These are phyloP conservation scores for Thinopyrum elongatum DNA, from an alignment of 176 grass and related monocot species.

Conservation along the genomic window DNA sequence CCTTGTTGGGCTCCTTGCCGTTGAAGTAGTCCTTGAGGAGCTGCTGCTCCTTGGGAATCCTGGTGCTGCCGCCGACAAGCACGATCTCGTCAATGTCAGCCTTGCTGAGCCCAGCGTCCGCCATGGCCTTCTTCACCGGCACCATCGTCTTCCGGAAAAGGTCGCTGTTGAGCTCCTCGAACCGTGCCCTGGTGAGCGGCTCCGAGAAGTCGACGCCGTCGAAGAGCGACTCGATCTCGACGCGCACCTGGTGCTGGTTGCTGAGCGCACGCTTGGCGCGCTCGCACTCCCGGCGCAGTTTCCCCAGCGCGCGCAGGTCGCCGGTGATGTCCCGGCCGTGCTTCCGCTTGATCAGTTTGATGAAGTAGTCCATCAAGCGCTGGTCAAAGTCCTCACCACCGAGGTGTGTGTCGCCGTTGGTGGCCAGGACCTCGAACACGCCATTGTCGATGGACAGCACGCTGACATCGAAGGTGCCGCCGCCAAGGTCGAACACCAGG, in stretches of 20 bases:
- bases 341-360: conserved; percentile 14
- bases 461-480: conserved; percentile 15
- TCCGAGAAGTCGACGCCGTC: background rate
- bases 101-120: no score
- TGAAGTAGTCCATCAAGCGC: background rate
- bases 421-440: conserved; percentile 8
- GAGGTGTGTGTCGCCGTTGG: conserved; percentile 9
- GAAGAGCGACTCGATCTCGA: background rate
- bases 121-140: no score
- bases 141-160: no score
- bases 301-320: conserved; percentile 8
- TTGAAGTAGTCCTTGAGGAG: no score
- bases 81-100: no score
- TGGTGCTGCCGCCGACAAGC: no score
- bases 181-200: no score
- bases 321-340: conserved; percentile 7
- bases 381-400: background rate
- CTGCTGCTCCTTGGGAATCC: no score
- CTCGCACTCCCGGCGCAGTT: conserved; percentile 15
- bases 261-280: background rate
- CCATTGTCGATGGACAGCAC: conserved; percentile 19
- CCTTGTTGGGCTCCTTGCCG: no score
- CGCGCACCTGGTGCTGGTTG: conserved; percentile 10
- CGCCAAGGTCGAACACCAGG: conserved; percentile 1
- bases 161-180: no score